These are phyloP conservation scores for Neofusicoccum sp. DNA, from an alignment of 2,329 filamentous ascomycete genomes.

Conservation along the genomic window DNA sequence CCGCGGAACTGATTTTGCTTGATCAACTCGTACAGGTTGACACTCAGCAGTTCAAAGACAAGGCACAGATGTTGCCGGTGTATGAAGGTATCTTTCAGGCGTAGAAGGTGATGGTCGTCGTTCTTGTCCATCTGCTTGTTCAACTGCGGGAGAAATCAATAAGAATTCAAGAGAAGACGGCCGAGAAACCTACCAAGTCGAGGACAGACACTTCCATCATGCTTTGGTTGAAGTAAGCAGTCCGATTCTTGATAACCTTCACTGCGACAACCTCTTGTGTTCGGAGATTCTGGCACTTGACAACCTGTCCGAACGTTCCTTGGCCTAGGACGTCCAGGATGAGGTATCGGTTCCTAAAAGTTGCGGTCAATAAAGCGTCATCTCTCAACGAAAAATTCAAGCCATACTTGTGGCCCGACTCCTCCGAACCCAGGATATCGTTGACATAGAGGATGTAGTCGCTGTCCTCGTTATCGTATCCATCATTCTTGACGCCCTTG, in stretches of 20 bases:
- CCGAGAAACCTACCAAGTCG: slow-evolving; percentile 68
- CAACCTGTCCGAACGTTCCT: slow-evolving; percentile 96
- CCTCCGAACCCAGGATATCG: slow-evolving; percentile 95
- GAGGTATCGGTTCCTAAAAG: slow-evolving; percentile 80
- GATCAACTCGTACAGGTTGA: slow-evolving; percentile 97
- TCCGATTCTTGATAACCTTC: slow-evolving; percentile 99
- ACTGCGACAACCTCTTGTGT: slow-evolving; percentile 98
- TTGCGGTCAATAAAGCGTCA: slow-evolving; percentile 26
- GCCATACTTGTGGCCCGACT: slow-evolving; percentile 90
- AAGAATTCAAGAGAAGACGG: slow-evolving; percentile 26
- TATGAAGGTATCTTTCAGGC: slow-evolving; percentile 97
- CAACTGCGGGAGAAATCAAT: slow-evolving; percentile 58
- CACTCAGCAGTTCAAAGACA: slow-evolving; percentile 89
- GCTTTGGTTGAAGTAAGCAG: slow-evolving; percentile 98
- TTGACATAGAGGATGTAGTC: slow-evolving; percentile 99
- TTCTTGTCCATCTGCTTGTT: slow-evolving; percentile 99
- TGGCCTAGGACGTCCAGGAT: slow-evolving; percentile 97
- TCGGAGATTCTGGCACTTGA: slow-evolving; percentile 98
- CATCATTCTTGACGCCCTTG: slow-evolving; percentile 98
- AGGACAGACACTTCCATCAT: slow-evolving; percentile 99
- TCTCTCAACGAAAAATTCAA: slow-evolving; percentile 3
- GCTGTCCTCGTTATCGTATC: slow-evolving; percentile 98
- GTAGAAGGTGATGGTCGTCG: slow-evolving; percentile 92
- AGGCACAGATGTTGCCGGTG: slow-evolving; percentile 95
- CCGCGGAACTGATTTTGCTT: slow-evolving; percentile 99